Conservation (phyloP, 306 rosid species). For the Arachis stenosperma region DNA sequence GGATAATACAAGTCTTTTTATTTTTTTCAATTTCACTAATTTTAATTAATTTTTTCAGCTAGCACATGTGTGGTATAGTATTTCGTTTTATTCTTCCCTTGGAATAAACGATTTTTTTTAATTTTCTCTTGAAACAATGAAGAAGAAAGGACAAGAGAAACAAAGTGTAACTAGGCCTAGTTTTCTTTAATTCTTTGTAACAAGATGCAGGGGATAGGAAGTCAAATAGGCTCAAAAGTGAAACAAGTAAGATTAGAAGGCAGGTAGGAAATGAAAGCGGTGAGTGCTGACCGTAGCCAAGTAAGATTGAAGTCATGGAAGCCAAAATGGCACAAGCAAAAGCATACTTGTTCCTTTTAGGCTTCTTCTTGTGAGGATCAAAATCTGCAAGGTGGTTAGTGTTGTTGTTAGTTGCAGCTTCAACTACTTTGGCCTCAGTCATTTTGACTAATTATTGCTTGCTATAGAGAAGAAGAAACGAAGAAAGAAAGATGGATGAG, state of each 20-base stretch:
- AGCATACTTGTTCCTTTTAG: constrained; percentile 62
- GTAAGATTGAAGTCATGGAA: constrained; percentile 80
- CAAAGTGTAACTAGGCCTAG: background rate
- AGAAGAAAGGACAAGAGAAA: background rate
- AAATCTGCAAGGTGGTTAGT: constrained; percentile 43
- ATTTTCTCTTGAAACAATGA: background rate
- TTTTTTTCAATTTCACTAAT: no score
- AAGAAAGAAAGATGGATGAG: background rate
- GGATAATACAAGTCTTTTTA: no score
- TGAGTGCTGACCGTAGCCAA: constrained; percentile 71
- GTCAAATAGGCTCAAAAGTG: no score
- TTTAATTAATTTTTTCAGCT: background rate
- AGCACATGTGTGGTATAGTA: no score
- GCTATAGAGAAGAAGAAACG: background rate
- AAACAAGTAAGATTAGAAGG: no score
- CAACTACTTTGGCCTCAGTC: constrained; percentile 51
- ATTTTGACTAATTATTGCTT: background rate
- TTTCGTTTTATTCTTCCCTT: background rate
- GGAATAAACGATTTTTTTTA: background rate
- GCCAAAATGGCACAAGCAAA: constrained; percentile 71
- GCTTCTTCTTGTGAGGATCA: constrained; percentile 54
- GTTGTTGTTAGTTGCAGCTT: constrained; percentile 31
- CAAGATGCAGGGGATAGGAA: no score
- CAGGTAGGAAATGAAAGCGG: no score
- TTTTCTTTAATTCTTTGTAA: background rate